These are phyloP conservation scores for Candida sanyaensis DNA, from an alignment of 1,139 yeast species.

Conservation along the genomic window DNA sequence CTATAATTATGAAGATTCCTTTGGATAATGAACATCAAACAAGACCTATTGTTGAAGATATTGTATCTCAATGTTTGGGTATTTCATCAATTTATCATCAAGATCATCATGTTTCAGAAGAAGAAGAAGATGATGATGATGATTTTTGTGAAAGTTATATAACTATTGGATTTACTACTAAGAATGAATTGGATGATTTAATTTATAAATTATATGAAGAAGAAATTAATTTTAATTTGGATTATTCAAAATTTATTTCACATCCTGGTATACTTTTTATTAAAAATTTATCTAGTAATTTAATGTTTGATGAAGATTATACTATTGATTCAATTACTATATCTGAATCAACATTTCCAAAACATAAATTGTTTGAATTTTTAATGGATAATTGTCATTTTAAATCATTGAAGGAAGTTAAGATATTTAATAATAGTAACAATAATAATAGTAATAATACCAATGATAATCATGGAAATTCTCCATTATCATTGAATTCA, in stretches of 20 bases:
- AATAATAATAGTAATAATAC: not conserved
- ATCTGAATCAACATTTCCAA: not conserved
- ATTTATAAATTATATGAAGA: conserved; percentile 12
- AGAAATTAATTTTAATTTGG: conserved; percentile 16
- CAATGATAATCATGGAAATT: not conserved
- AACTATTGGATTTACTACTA: conserved; percentile 10
- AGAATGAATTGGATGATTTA: conserved; percentile 13
- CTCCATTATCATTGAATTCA: conserved; percentile 9
- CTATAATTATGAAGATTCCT: conserved; percentile 12
- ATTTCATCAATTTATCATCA: conserved; percentile 6
- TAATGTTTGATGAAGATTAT: conserved; percentile 12
- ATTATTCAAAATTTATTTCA: conserved; percentile 48
- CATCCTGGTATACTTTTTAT: conserved; percentile 70
- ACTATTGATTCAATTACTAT: conserved; percentile 9
- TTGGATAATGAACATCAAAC: not conserved
- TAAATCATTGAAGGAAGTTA: conserved; percentile 29
- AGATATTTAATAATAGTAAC: conserved; percentile 23
- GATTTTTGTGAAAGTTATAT: conserved; percentile 6
- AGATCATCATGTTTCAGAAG: not conserved
- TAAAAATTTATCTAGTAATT: conserved; percentile 37
- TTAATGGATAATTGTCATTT: conserved; percentile 27
- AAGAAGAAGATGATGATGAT: not conserved
- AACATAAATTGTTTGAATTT: conserved; percentile 22
- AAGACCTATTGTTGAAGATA: conserved; percentile 1
- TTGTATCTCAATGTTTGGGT: conserved; percentile 7